Evolutionary conservation across 306 rosid genomes (phyloP), one percentile per base, ranked within the genome.

Genomic region (peach (Prunus persica)): DNA sequence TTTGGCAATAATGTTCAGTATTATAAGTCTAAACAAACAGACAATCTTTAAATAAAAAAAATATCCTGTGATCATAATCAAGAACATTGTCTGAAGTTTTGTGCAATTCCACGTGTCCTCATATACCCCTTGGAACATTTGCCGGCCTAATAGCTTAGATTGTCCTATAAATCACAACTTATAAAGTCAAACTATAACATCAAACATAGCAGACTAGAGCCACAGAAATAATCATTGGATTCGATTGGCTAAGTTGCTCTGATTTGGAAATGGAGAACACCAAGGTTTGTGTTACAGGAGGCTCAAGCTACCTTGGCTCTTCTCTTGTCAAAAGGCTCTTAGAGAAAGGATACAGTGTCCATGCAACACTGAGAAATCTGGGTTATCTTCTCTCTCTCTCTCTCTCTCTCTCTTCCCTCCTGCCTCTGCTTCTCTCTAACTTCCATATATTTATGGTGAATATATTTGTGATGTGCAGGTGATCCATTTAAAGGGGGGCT

Each of bases 361-460:
- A 77, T 58, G 80, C 75, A 18, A 60, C 81, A 13, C 4, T 77
- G 5, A 58, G 54, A 77, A 77, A 77, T 30, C 38, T 57, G 18
- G 61, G 54, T 69, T 34, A 27, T 56, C 58, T 3, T 38, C 9
- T 38, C 7, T 32, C 41, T 34, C 34, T 30, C 34, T 30, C 38
- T 34, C 38, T 67, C 67, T 67, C 7, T 38, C 9, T 38, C 25
- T 24, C 7, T 32, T 22, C 30, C 30, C 30, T 27, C 3, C 30
- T 0, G 30, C 30, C 30, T 28, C 4, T 2, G 4, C 30, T 2
- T 9, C 8, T 24, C 11, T 34, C 61, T 34, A 25, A 22, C 43
- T 12, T 32, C n/a, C 61, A 27, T 27, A 6, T 3, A 60, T 25
- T 25, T 60, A 25, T 5, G 8, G 65, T 61, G 65, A n/a, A 57